Conservation (phyloP, 2,329 filamentous ascomycete genomes). For the Trichoderma sp. region DNA sequence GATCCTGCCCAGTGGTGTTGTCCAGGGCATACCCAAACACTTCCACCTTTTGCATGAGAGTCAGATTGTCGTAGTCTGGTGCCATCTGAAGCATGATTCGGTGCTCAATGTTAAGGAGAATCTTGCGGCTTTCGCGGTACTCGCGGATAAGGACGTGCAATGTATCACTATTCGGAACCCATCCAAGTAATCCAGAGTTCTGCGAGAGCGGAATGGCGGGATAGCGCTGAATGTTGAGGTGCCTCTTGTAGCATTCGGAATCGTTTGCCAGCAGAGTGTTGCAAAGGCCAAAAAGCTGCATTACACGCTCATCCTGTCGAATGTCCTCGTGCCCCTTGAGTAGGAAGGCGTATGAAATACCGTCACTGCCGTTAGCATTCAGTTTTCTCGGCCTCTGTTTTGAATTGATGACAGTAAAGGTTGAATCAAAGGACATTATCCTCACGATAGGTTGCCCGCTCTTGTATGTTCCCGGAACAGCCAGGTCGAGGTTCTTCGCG, state of each 20-base stretch:
- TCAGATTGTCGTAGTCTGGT: slow-evolving; percentile 96
- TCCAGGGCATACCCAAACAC: slow-evolving; percentile 98
- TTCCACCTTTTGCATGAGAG: slow-evolving; percentile 99
- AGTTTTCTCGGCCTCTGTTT: slow-evolving; percentile 94
- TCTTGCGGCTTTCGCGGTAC: slow-evolving; percentile 95
- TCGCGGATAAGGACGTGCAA: slow-evolving; percentile 95
- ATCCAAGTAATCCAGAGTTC: slow-evolving; percentile 90
- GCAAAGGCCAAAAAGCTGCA: slow-evolving; percentile 97
- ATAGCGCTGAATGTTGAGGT: slow-evolving; percentile 93
- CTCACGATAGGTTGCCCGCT: slow-evolving; percentile 74
- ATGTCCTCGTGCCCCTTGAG: slow-evolving; percentile 99
- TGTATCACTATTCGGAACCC: slow-evolving; percentile 97
- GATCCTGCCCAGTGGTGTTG: slow-evolving; percentile 97
- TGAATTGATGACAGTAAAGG: slow-evolving; percentile 88
- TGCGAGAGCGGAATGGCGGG: slow-evolving; percentile 96
- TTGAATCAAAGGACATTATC: slow-evolving; percentile 86
- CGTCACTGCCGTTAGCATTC: slow-evolving; percentile 84
- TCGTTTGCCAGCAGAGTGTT: slow-evolving; percentile 94
- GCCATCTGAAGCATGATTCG: slow-evolving; percentile 99
- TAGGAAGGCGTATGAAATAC: slow-evolving; percentile 78
- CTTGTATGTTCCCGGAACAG: slow-evolving; percentile 91
- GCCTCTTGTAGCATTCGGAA: slow-evolving; percentile 93
- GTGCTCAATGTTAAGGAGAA: slow-evolving; percentile 97
- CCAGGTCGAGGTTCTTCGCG: slow-evolving; percentile 81
- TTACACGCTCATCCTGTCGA: slow-evolving; percentile 96